These are phyloP conservation scores for Leishmania mexicana DNA, from an alignment of 208 protist genomes.

Conservation along the genomic window DNA sequence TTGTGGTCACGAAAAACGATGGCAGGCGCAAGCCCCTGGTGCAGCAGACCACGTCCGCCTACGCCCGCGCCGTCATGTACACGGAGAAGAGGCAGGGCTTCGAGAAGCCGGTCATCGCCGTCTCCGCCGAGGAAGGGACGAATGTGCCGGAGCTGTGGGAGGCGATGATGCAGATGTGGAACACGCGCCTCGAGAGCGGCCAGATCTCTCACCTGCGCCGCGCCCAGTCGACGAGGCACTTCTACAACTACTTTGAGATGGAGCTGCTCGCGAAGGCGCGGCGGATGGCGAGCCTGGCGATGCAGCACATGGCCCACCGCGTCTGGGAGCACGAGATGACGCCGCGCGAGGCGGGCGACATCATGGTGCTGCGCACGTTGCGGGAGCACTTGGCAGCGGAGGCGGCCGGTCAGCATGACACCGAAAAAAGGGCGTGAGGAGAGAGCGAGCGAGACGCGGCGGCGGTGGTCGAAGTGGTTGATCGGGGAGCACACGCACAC, in stretches of 20 bases:
- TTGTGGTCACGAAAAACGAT: constrained; percentile 96
- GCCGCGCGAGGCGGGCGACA: constrained; percentile 46
- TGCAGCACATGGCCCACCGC: constrained; percentile 30
- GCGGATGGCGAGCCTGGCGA: constrained; percentile 36
- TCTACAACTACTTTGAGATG: constrained; percentile 60
- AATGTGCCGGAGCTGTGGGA: constrained; percentile 46
- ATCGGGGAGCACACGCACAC: not conserved
- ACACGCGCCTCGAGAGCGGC: constrained; percentile 28
- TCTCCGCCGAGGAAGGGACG: constrained; percentile 41
- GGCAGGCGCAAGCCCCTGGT: constrained; percentile 54
- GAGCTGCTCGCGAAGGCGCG: constrained; percentile 45
- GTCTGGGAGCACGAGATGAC: constrained; percentile 44
- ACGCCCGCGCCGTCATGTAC: constrained; percentile 59
- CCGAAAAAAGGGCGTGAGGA: not conserved
- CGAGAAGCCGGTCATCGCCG: constrained; percentile 51
- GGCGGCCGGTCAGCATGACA: not conserved
- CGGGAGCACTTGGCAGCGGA: constrained; percentile 21
- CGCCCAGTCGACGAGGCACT: constrained; percentile 48
- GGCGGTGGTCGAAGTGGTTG: not conserved
- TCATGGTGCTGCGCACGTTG: constrained; percentile 34
- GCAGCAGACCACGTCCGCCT: constrained; percentile 50
- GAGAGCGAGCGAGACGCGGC: not conserved
- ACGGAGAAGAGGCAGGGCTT: constrained; percentile 46
- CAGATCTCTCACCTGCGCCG: constrained; percentile 38
- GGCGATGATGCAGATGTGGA: constrained; percentile 46